Conservation (phyloP, 495 filamentous ascomycete species). For the Penicillium steckii region DNA sequence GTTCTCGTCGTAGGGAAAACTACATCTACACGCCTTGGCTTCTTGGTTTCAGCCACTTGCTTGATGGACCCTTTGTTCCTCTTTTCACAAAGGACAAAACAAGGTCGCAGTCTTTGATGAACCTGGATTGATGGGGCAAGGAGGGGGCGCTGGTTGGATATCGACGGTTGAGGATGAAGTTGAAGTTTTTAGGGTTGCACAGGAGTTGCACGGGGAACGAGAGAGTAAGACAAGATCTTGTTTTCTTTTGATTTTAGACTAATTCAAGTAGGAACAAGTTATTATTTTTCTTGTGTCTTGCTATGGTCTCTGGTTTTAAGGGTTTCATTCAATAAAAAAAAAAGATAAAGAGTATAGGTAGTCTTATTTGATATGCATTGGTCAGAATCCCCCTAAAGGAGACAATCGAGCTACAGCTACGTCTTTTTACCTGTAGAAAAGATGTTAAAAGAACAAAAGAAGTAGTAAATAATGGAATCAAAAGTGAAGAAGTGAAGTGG, state of each 20-base stretch:
- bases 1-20: conserved; percentile 10
- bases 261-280: no score
- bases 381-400: background rate
- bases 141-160: background rate
- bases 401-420: background rate
- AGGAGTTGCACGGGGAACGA: no score
- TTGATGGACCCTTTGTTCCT: background rate
- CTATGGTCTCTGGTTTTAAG: no score
- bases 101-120: background rate
- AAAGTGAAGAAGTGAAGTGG: background rate
- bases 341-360: no score
- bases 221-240: no score
- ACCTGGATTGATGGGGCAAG: no score
- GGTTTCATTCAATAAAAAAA: no score
- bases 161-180: background rate
- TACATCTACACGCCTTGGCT: background rate
- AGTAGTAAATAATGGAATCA: no score
- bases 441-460: no score
- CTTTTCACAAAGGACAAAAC: background rate
- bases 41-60: background rate
- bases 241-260: no score
- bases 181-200: no score
- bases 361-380: background rate
- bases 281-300: no score
- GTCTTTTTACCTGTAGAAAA: background rate